These are phyloP conservation scores for Sporothrix dimorphospora DNA, from an alignment of 2,329 filamentous ascomycete genomes.

Conservation along the genomic window DNA sequence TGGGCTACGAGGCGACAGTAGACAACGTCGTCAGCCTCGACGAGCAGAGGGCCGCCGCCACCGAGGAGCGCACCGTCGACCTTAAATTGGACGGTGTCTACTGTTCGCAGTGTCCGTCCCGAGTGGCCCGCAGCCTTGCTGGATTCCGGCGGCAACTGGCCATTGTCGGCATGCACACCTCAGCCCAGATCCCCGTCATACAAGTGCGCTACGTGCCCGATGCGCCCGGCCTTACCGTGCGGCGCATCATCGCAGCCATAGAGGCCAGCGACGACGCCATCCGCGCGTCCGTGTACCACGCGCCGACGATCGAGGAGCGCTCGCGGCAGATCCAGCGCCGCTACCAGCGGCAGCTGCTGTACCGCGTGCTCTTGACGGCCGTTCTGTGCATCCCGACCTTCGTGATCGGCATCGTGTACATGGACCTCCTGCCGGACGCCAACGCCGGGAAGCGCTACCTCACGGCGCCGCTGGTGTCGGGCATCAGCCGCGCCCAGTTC, in stretches of 20 bases:
- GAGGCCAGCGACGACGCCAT: conserved; percentile 68
- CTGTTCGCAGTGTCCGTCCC: conserved; percentile 69
- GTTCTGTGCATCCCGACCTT: conserved; percentile 79
- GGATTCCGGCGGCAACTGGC: conserved; percentile 56
- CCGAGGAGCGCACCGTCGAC: conserved; percentile 59
- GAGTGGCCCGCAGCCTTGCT: conserved; percentile 58
- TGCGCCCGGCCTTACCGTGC: conserved; percentile 71
- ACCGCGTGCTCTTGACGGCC: conserved; percentile 71
- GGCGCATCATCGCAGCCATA: conserved; percentile 72
- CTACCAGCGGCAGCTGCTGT: conserved; percentile 69
- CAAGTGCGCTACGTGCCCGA: conserved; percentile 70
- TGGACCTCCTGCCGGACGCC: conserved; percentile 71
- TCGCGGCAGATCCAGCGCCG: conserved; percentile 71
- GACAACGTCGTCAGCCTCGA: conserved; percentile 51
- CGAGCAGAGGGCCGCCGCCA: too few species aligned
- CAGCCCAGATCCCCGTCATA: conserved; percentile 74
- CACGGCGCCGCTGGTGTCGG: conserved; percentile 70
- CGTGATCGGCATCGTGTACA: conserved; percentile 85
- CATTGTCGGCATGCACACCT: conserved; percentile 59
- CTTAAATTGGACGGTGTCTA: conserved; percentile 73
- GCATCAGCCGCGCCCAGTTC: conserved; percentile 77
- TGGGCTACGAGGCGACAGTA: conserved; percentile 68
- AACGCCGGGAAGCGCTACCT: conserved; percentile 67
- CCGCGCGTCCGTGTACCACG: conserved; percentile 71
- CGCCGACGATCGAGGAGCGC: conserved; percentile 81